phyloP scores from a whole-genome alignment of 73 alveolate species.

The Symbiodinium natans region DNA sequence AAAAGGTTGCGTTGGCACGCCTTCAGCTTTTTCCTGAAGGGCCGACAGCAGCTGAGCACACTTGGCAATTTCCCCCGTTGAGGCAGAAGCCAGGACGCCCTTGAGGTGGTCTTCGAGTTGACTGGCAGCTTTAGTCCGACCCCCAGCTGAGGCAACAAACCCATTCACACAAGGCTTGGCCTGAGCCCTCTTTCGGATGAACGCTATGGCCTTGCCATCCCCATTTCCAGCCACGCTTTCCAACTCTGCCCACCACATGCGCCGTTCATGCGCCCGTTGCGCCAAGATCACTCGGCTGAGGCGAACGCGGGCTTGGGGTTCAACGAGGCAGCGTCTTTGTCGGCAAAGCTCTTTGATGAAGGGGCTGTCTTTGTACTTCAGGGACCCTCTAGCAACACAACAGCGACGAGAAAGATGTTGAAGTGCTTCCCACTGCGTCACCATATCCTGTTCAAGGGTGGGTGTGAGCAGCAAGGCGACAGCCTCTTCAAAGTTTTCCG shows the following conservation, averaged over 20 bases:
- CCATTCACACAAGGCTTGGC: background rate
- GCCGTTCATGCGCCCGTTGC: background rate
- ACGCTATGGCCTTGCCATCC: background rate
- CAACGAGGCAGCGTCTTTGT: background rate
- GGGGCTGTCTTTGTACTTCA: background rate
- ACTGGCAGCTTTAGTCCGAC: background rate
- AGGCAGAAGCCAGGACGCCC: background rate
- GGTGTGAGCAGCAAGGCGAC: background rate
- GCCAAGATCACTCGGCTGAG: background rate
- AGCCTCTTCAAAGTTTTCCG: too few relatives aligned
- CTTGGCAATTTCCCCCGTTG: background rate
- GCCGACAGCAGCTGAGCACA: background rate
- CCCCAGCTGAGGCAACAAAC: background rate
- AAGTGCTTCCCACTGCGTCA: background rate
- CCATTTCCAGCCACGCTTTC: background rate
- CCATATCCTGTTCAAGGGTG: background rate
- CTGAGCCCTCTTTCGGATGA: background rate
- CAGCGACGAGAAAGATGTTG: background rate
- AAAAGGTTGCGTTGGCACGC: background rate
- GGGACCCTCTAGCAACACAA: background rate
- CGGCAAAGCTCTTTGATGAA: background rate
- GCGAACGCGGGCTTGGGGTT: background rate
- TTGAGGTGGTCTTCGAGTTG: background rate
- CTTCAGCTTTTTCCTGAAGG: background rate
- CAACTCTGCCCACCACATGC: background rate